These are phyloP conservation scores for Carex scoparia DNA, from an alignment of 176 grass and related monocot species.

Conservation along the genomic window DNA sequence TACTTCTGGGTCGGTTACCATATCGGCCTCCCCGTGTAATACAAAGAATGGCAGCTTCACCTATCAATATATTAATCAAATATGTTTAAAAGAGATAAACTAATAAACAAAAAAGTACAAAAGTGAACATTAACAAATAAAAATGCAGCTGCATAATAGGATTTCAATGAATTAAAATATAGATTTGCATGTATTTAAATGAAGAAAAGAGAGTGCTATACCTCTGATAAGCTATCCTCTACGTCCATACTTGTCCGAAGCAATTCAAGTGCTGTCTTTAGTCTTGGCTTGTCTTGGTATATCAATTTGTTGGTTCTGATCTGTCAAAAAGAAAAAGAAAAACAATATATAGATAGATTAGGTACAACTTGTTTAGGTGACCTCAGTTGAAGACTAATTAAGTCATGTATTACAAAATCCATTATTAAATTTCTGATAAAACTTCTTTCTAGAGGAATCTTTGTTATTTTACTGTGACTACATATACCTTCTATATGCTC, in stretches of 20 bases:
- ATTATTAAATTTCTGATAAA: background rate
- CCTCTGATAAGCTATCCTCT: slow-evolving; percentile 61
- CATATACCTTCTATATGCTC: background rate
- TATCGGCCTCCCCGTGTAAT: slow-evolving; percentile 85
- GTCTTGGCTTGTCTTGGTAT: slow-evolving; percentile 85
- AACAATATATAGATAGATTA: background rate
- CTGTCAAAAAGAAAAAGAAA: slow-evolving; percentile 26
- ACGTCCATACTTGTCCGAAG: slow-evolving; percentile 78
- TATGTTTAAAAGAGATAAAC: background rate
- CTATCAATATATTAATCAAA: slow-evolving; percentile 17
- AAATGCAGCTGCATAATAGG: background rate
- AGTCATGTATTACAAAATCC: background rate
- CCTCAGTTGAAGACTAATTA: background rate
- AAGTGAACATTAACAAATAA: background rate
- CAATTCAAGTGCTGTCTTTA: slow-evolving; percentile 80
- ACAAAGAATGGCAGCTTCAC: slow-evolving; percentile 78
- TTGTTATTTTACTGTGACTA: background rate
- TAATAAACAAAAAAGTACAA: background rate
- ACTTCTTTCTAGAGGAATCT: background rate
- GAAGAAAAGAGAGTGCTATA: background rate
- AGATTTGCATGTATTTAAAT: background rate
- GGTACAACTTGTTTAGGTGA: background rate
- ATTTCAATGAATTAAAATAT: background rate
- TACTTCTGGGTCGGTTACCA: slow-evolving; percentile 82
- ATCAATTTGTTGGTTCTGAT: slow-evolving; percentile 89